These are phyloP conservation scores for Neopestalotiopsis sp. DNA, from an alignment of 2,329 filamentous ascomycete species.

Conservation along the genomic window DNA sequence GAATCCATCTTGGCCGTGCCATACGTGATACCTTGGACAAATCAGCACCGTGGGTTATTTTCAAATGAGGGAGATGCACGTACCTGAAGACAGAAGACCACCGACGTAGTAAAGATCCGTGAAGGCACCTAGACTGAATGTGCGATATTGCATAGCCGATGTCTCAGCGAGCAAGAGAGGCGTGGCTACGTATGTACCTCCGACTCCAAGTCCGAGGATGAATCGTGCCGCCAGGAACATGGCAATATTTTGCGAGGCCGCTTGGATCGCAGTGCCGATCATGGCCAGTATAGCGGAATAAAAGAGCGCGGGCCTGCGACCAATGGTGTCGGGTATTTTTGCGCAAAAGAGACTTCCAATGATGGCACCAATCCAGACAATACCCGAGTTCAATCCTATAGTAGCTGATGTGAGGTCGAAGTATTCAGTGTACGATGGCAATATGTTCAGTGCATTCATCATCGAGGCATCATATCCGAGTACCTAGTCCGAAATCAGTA, in stretches of 20 bases:
- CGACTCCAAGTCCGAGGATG: constrained; percentile 29
- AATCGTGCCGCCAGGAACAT: constrained; percentile 34
- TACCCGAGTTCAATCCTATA: constrained; percentile 35
- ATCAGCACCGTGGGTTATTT: neutral
- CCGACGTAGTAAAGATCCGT: constrained; percentile 35
- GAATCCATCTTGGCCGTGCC: constrained; percentile 31
- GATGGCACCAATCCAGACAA: constrained; percentile 32
- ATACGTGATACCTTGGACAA: neutral
- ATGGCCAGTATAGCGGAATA: constrained; percentile 25
- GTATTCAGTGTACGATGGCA: constrained; percentile 38
- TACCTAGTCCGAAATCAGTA: neutral
- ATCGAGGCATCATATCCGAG: constrained; percentile 16
- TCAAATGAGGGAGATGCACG: neutral
- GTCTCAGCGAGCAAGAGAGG: constrained; percentile 12
- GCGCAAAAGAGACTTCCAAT: constrained; percentile 27
- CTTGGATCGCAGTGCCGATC: constrained; percentile 27
- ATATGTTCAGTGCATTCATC: constrained; percentile 34
- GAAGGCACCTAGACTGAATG: constrained; percentile 17
- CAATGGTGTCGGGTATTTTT: constrained; percentile 29
- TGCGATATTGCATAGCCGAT: constrained; percentile 14
- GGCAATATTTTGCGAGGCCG: constrained; percentile 28
- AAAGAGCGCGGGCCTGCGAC: constrained; percentile 31
- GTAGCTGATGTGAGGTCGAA: constrained; percentile 39
- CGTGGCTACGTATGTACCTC: constrained; percentile 17
- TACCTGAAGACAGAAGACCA: constrained; percentile 25